phyloP scores from a whole-genome alignment of 805 yeast species.

The Metschnikowia corniflorae region DNA sequence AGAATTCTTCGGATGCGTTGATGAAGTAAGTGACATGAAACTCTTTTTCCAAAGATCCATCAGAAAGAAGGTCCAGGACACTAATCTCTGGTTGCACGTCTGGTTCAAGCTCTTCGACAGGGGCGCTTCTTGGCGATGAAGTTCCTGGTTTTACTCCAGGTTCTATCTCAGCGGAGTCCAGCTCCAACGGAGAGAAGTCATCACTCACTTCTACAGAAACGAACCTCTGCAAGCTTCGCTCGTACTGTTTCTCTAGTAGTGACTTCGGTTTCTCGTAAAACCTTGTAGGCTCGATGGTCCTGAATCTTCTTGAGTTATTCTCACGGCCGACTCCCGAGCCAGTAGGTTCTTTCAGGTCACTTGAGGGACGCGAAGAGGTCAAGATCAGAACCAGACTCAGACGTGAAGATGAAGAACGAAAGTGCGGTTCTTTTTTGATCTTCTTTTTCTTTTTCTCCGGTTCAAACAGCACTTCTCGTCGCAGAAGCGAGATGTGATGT shows the following conservation, averaged over 20 bases:
- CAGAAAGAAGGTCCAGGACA: conserved; percentile 1
- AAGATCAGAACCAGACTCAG: conserved; percentile 17
- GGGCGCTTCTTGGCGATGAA: not conserved
- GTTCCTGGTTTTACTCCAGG: not conserved
- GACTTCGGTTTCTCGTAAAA: conserved; percentile 16
- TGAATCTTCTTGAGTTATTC: too few relatives aligned
- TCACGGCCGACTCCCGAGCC: too few relatives aligned
- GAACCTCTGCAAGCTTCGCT: conserved; percentile 11
- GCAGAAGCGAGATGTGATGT: conserved; percentile 8
- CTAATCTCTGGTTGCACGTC: not conserved
- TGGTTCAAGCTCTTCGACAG: not conserved
- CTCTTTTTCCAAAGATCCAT: conserved; percentile 2
- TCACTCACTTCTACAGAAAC: conserved; percentile 11
- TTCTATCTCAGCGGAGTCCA: conserved; percentile 4
- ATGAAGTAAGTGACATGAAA: conserved; percentile 12
- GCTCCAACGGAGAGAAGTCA: conserved; percentile 14
- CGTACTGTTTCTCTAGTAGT: conserved; percentile 17
- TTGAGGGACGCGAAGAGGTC: conserved; percentile 9
- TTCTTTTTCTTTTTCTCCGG: conserved; percentile 9
- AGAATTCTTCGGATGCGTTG: conserved; percentile 10
- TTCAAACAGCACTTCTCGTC: conserved; percentile 16
- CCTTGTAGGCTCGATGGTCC: not conserved
- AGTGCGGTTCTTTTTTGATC: not conserved
- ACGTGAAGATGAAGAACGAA: conserved; percentile 1
- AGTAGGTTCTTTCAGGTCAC: too few relatives aligned